These are phyloP conservation scores for Nothopassalora personata DNA, from an alignment of 2,329 filamentous ascomycete genomes.

Conservation along the genomic window DNA sequence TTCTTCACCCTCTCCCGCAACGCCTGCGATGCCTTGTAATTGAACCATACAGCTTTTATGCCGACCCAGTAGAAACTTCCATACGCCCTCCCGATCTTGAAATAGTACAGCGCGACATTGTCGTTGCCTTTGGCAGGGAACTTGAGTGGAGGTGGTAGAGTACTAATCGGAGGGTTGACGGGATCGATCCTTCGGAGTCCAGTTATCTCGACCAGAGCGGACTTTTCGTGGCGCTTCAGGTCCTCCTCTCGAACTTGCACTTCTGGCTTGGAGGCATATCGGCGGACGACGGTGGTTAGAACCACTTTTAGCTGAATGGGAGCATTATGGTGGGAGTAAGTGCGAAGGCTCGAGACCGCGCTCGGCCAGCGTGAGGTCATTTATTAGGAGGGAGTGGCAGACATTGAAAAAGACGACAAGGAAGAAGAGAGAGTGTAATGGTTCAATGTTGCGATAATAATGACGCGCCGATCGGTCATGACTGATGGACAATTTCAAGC, in stretches of 20 bases:
- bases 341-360: constrained; percentile 25
- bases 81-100: constrained; percentile 67
- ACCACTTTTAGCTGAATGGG: constrained; percentile 1
- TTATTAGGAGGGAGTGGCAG: constrained; percentile 22
- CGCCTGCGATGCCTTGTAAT: constrained; percentile 46
- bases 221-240: constrained; percentile 15
- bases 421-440: background rate
- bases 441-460: background rate
- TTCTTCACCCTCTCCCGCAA: constrained; percentile 45
- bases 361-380: constrained; percentile 33
- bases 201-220: constrained; percentile 16
- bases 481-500: background rate
- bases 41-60: constrained; percentile 66
- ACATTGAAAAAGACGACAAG: background rate
- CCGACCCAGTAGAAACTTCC: constrained; percentile 82
- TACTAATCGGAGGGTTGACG: constrained; percentile 68
- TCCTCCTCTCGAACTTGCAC: constrained; percentile 6
- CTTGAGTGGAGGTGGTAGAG: constrained; percentile 64
- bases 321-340: constrained; percentile 6
- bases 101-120: constrained; percentile 50
- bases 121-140: constrained; percentile 53
- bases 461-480: background rate
- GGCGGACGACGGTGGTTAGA: constrained; percentile 1
- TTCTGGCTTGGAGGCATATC: constrained; percentile 2
- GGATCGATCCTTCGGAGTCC: constrained; percentile 39